Conservation (phyloP, 768 basidiomycete genomes). For the Xanthoconium purpureum region DNA sequence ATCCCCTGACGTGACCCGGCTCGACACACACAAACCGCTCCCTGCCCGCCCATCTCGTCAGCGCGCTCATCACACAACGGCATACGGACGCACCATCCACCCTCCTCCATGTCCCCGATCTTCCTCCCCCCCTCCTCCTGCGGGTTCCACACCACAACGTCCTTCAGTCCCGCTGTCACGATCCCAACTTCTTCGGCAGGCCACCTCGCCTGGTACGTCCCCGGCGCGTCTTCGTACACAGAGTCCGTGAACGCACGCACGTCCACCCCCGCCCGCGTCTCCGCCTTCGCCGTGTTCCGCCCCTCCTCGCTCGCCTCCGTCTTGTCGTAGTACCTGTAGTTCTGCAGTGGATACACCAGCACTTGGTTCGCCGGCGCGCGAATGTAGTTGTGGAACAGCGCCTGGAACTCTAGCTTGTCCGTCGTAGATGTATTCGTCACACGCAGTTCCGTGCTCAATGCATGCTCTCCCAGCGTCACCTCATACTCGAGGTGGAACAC, state of each 20-base stretch:
- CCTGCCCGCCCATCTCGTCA: slow-evolving; percentile 39
- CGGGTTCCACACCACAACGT: slow-evolving; percentile 97
- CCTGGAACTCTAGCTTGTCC: slow-evolving; percentile 77
- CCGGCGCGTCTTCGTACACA: slow-evolving; percentile 66
- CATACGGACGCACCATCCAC: slow-evolving; percentile 62
- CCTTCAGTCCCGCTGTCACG: slow-evolving; percentile 55
- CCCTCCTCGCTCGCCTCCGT: slow-evolving; percentile 55
- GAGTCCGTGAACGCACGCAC: slow-evolving; percentile 69
- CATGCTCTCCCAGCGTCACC: slow-evolving; percentile 71
- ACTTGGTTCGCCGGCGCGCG: slow-evolving; percentile 58
- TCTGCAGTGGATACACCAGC: slow-evolving; percentile 61
- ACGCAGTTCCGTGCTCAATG: slow-evolving; percentile 76
- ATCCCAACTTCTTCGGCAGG: slow-evolving; percentile 53
- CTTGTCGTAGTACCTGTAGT: slow-evolving; percentile 77
- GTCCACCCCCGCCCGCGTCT: slow-evolving; percentile 61
- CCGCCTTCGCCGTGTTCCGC: slow-evolving; percentile 48
- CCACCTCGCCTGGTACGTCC: slow-evolving; percentile 59
- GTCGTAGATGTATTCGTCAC: slow-evolving; percentile 63
- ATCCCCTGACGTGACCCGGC: slow-evolving; percentile 81
- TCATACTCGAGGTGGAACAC: slow-evolving; percentile 76
- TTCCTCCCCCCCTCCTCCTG: slow-evolving; percentile 61
- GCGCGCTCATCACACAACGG: too few species aligned
- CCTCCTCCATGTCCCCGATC: slow-evolving; percentile 86
- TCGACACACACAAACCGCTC: slow-evolving; percentile 87
- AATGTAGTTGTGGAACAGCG: slow-evolving; percentile 90